Conservation (phyloP, 192 early-diverging fungal genomes). For the Diversispora eburnea region DNA sequence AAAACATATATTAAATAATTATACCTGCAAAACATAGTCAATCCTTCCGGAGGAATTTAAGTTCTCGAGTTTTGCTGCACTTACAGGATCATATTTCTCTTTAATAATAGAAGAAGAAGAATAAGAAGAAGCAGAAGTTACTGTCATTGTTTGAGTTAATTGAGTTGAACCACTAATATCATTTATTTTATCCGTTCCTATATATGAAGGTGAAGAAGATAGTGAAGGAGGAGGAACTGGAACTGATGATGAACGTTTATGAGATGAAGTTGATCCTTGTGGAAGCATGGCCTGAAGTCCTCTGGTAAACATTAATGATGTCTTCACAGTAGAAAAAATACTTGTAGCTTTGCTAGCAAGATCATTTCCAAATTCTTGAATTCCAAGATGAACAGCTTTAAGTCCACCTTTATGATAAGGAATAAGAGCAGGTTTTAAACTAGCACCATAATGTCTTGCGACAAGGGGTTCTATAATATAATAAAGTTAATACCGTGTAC, state of each 20-base stretch:
- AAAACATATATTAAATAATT: conserved; percentile 21
- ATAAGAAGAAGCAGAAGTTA: conserved; percentile 13
- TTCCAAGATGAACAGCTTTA: conserved; percentile 61
- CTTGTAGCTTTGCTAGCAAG: conserved; percentile 63
- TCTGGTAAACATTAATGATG: conserved; percentile 37
- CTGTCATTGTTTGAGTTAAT: conserved; percentile 20
- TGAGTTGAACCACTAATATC: conserved; percentile 19
- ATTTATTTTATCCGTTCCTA: background rate
- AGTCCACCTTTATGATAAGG: conserved; percentile 83
- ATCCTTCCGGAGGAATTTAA: conserved; percentile 50
- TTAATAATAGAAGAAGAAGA: background rate
- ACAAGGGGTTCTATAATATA: conserved; percentile 62
- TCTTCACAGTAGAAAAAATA: conserved; percentile 60
- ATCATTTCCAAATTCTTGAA: conserved; percentile 64
- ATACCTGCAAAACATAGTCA: conserved; percentile 51
- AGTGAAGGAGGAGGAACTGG: background rate
- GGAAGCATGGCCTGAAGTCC: conserved; percentile 21
- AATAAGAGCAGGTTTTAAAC: conserved; percentile 65
- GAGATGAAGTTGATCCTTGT: background rate
- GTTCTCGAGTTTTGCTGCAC: conserved; percentile 39
- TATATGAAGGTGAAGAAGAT: no score
- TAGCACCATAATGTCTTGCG: conserved; percentile 48
- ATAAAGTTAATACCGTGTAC: background rate
- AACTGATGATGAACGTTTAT: background rate
- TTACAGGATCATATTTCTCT: conserved; percentile 7